Evolutionary conservation across 176 grass and related monocot genomes (phyloP).

Genomic region (Aegilops speltoides): DNA sequence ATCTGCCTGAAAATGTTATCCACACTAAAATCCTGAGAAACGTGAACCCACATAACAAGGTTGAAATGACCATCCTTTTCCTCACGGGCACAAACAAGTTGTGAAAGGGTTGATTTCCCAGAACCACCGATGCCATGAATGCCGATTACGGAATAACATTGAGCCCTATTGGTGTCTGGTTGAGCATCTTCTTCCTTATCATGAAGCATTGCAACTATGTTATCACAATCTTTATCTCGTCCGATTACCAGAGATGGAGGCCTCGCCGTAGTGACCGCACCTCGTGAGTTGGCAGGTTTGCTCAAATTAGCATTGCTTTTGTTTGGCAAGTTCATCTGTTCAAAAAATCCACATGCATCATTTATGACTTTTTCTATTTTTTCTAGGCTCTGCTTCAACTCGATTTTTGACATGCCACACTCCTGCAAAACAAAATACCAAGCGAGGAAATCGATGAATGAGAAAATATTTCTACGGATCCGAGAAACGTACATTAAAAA

Average conservation of each 20-base stretch:
- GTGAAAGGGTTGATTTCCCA: constrained; percentile 17
- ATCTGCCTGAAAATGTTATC: no score
- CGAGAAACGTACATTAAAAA: neutral
- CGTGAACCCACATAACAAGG: neutral
- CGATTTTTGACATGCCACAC: neutral
- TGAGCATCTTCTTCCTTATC: neutral
- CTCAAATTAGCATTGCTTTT: neutral
- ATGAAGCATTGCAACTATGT: neutral
- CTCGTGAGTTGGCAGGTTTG: neutral
- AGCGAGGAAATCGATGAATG: neutral
- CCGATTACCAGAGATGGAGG: neutral
- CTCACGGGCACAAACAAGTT: neutral
- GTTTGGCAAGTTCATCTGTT: neutral
- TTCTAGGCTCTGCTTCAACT: neutral
- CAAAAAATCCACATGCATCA: neutral
- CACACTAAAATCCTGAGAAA: no score
- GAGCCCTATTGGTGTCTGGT: neutral
- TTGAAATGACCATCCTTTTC: neutral
- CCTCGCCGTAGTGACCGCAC: neutral
- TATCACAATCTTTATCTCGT: neutral
- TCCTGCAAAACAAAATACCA: neutral
- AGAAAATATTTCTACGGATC: neutral
- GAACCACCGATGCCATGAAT: constrained; percentile 16
- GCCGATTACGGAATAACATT: neutral
- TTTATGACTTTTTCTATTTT: neutral